Percentiles rank a stretch among this genome's conserved stretches.
phyloP scores from a whole-genome alignment of 2,329 filamentous ascomycete species.

The Colletotrichum cuscutae region DNA sequence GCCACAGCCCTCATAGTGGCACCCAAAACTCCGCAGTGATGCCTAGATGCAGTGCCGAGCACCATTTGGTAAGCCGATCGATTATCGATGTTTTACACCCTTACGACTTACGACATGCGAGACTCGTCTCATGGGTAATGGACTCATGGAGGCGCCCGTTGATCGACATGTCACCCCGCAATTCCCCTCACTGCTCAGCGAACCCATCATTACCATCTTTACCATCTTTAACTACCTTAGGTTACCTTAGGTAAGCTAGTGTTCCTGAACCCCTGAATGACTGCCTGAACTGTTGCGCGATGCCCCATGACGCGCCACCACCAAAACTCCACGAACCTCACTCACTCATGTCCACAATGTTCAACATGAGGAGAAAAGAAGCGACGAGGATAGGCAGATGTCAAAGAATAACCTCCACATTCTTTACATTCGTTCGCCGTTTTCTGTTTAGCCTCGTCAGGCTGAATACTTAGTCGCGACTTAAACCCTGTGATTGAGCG shows the following conservation, averaged over 20 bases:
- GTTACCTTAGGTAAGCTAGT: background rate
- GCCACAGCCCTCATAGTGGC: no score
- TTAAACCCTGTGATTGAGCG: background rate
- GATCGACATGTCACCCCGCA: background rate
- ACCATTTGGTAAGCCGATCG: background rate
- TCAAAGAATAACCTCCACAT: background rate
- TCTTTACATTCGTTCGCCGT: background rate
- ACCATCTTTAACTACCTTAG: no score
- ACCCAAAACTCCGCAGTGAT: background rate
- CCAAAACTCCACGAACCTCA: background rate
- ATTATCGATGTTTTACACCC: background rate
- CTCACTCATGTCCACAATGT: background rate
- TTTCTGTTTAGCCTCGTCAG: background rate
- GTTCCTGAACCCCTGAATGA: conserved; percentile 12
- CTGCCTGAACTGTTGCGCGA: background rate
- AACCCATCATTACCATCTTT: no score
- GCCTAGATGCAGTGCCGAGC: background rate
- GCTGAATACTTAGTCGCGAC: background rate
- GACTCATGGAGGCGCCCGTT: background rate
- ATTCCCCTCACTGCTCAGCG: background rate
- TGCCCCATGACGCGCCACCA: background rate
- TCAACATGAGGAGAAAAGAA: conserved; percentile 14
- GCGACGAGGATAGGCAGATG: background rate
- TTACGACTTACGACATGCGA: background rate
- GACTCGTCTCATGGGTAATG: background rate